Base-by-base conservation (phyloP, 148 eudicot genomes). In the Rhododendron mucronatum region DNA sequence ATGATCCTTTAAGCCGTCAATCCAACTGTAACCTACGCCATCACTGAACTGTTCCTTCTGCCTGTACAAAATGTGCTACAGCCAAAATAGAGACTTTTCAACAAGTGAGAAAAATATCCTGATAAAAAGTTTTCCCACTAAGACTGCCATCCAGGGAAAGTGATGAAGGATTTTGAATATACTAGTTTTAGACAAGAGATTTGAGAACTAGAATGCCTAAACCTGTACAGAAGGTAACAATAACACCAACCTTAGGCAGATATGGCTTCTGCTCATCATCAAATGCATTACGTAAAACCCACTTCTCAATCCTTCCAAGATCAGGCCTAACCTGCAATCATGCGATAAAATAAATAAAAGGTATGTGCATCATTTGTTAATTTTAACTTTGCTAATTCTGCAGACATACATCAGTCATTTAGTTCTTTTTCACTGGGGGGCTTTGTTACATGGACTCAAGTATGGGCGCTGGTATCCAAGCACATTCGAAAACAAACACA, bases 11-110 rank as follows among this genome's bases (percentile, higher is more conserved):
- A 96, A 88, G 47, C 99, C 97, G 83, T 96, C 99, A 86, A 96
- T 96, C 99, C 99, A 96, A 89, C 99, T 96, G 92, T 96, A 96
- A 51, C 99, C 99, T 45, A 95, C 99, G 85, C 99, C 99, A 88
- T 96, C 99, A 88, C 99, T 96, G 90, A 96, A 96, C 89, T 96
- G 99, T 84, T 96, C 99, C 91, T 96, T 95, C 89, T 96, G 99
- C 87, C 99, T 93, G 90, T 96, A 95, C 88, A 96, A 88, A 86
- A 96, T 96, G 86, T 96, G 96, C 99, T 96, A 26, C 48, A 88
- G 85, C 84, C 84, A 87, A 83, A 83, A 71, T 78, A 45, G 53
- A 80, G 11, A 59, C 15, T 59, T 82, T 69, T 84, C 59, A 87
- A n/a, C 69, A 26, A 23, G 9, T 3, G 20, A 55, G 81, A 80